Evolutionary conservation across 2,329 filamentous ascomycete genomes (phyloP).

Genomic region (Pseudogymnoascus sp.): DNA sequence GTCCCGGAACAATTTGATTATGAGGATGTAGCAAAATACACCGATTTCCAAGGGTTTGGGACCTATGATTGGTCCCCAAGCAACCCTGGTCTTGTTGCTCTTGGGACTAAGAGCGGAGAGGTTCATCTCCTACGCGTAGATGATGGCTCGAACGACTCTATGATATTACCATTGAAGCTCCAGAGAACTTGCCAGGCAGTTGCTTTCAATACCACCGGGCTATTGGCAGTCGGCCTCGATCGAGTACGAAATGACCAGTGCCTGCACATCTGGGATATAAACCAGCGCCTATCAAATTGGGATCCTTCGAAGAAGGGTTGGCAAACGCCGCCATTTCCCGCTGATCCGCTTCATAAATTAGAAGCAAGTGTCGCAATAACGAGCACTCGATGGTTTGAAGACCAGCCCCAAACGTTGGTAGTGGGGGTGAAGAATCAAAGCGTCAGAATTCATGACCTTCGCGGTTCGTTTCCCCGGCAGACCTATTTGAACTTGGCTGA

Average conservation of each 20-base stretch:
- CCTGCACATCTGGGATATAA: constrained; percentile 76
- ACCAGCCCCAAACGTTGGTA: constrained; percentile 67
- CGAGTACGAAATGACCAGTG: constrained; percentile 75
- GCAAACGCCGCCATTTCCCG: constrained; percentile 19
- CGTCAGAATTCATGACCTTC: constrained; percentile 68
- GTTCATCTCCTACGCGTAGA: constrained; percentile 69
- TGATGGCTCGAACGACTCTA: constrained; percentile 57
- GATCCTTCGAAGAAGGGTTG: constrained; percentile 42
- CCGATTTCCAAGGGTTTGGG: constrained; percentile 56
- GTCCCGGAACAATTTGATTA: constrained; percentile 51
- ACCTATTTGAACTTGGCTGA: constrained; percentile 14
- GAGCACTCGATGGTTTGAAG: constrained; percentile 74
- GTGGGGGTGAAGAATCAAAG: constrained; percentile 70
- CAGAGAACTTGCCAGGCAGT: constrained; percentile 74
- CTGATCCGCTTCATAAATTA: constrained; percentile 49
- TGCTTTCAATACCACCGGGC: constrained; percentile 64
- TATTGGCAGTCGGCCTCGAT: constrained; percentile 72
- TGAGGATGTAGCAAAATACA: constrained; percentile 49
- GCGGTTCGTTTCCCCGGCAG: constrained; percentile 46
- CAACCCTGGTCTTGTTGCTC: constrained; percentile 55
- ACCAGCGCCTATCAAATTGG: constrained; percentile 46
- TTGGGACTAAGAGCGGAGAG: constrained; percentile 68
- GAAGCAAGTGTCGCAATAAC: constrained; percentile 69
- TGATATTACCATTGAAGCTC: constrained; percentile 65
- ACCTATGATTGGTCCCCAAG: constrained; percentile 62